Conservation (phyloP, 768 basidiomycete species). For the Lyophyllum decastes region DNA sequence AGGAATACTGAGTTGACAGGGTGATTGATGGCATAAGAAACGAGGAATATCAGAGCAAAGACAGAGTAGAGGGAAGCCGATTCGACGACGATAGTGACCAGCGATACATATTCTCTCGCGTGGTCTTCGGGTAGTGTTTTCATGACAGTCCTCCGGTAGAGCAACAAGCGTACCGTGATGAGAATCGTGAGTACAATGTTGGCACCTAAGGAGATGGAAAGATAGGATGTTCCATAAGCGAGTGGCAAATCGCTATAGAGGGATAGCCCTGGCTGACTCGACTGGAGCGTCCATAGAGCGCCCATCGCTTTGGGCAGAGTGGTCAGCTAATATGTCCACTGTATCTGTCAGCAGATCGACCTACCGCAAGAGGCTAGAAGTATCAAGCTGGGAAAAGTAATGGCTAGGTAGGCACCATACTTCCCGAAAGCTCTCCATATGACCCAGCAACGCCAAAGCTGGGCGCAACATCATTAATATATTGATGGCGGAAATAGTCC, state of each 20-base stretch:
- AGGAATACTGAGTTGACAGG: constrained; percentile 43
- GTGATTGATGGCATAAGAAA: constrained; percentile 39
- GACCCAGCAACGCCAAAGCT: constrained; percentile 51
- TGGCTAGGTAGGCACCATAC: constrained; percentile 29
- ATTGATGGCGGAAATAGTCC: neutral
- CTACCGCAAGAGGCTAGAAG: constrained; percentile 43
- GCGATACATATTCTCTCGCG: constrained; percentile 35
- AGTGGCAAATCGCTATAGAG: constrained; percentile 36
- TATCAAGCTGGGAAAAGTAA: constrained; percentile 35
- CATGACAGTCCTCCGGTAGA: constrained; percentile 31
- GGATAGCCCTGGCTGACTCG: constrained; percentile 40
- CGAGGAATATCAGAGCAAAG: constrained; percentile 39
- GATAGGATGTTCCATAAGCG: constrained; percentile 39
- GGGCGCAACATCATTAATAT: neutral
- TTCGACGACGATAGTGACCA: constrained; percentile 41
- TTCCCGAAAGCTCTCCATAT: constrained; percentile 42
- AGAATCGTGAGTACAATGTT: constrained; percentile 43
- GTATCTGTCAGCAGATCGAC: constrained; percentile 8
- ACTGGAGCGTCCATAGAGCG: constrained; percentile 43
- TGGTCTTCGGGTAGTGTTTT: constrained; percentile 32
- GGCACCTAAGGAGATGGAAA: constrained; percentile 37
- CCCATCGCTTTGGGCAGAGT: constrained; percentile 33
- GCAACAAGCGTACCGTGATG: constrained; percentile 34
- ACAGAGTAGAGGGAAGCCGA: constrained; percentile 45
- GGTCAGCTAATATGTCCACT: neutral